Percentiles rank a stretch among this genome's conserved stretches.
phyloP scores from a whole-genome alignment of 148 eudicot genomes.

The Vaccinium vitisidaea region DNA sequence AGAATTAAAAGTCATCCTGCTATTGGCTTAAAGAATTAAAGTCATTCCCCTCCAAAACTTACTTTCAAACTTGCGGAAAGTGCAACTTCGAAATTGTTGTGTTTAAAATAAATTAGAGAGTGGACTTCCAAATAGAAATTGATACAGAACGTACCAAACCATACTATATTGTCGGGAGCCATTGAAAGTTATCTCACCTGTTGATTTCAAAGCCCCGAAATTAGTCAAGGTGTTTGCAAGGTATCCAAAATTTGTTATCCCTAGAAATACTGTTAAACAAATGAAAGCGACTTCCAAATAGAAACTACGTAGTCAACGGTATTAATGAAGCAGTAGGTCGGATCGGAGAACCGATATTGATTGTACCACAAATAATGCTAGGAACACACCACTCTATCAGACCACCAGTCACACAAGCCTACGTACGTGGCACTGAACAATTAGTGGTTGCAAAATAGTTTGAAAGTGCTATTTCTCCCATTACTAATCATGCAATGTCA shows the following conservation, averaged over 20 bases:
- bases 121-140: neutral
- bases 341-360: too few species aligned
- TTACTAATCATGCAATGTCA: too few species aligned
- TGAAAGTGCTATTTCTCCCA: too few species aligned
- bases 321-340: too few species aligned
- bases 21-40: neutral
- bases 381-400: too few species aligned
- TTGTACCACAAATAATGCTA: too few species aligned
- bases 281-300: neutral
- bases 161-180: neutral
- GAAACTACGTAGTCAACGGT: too few species aligned
- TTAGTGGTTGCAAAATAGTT: too few species aligned
- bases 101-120: neutral
- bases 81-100: neutral
- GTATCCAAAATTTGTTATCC: neutral
- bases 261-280: neutral
- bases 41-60: neutral
- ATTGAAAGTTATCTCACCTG: neutral
- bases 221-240: neutral
- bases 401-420: too few species aligned
- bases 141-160: neutral
- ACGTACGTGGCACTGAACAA: too few species aligned
- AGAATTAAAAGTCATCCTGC: neutral
- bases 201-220: neutral
- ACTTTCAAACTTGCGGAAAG: constrained; percentile 8